Evolutionary conservation across 2,329 filamentous ascomycete genomes (phyloP).

Genomic region (Neofusicoccum laricinum): DNA sequence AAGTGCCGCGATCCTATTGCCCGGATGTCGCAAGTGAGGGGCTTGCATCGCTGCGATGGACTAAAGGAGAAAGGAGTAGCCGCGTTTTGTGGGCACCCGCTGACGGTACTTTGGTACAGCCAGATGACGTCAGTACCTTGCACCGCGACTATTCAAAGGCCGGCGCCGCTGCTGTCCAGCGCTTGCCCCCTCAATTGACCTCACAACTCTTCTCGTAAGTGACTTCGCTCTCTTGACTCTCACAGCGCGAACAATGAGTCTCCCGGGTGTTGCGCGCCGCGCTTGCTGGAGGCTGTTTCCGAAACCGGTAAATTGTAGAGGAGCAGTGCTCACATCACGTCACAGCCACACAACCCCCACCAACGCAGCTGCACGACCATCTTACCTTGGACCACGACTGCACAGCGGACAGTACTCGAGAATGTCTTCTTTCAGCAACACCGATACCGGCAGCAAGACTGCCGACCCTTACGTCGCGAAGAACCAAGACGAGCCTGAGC

Average conservation of each 20-base stretch:
- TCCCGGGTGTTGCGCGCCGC: neutral
- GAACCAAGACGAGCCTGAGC: slow-evolving; percentile 67
- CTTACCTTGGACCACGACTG: neutral
- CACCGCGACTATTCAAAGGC: slow-evolving; percentile 11
- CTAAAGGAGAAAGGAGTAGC: slow-evolving; percentile 1
- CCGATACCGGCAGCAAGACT: slow-evolving; percentile 40
- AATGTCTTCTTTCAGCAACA: slow-evolving; percentile 36
- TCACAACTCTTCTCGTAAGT: neutral
- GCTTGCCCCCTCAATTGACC: neutral
- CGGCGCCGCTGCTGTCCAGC: neutral
- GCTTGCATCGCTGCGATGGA: slow-evolving; percentile 3
- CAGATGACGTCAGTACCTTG: neutral
- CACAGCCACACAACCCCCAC: neutral
- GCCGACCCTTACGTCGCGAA: slow-evolving; percentile 78
- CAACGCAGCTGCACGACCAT: neutral
- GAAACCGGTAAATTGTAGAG: neutral
- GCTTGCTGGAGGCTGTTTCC: neutral
- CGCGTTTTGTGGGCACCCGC: neutral
- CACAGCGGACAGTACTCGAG: neutral
- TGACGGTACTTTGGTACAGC: neutral
- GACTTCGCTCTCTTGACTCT: neutral
- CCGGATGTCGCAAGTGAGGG: slow-evolving; percentile 11
- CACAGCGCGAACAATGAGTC: neutral
- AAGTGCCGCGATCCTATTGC: slow-evolving; percentile 1
- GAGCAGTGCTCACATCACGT: neutral